Percentiles rank a stretch among this genome's conserved stretches.
Conservation (phyloP, 495 filamentous ascomycete genomes). For the Penicillium fimorum region DNA sequence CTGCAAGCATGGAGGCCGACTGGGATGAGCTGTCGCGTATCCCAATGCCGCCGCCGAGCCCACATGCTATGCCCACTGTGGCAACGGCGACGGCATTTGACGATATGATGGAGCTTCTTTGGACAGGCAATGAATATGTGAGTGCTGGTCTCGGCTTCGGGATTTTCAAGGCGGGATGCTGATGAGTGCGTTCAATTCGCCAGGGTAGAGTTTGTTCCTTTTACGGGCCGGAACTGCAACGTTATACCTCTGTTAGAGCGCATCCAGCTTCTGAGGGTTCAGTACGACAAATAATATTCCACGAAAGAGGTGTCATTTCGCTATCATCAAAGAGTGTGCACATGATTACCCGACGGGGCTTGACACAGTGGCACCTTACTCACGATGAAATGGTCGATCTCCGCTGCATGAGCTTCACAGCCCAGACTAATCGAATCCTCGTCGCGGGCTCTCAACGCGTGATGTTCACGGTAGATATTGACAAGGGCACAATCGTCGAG, state of each 20-base stretch:
- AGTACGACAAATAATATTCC: conserved; percentile 78
- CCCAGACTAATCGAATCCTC: conserved; percentile 78
- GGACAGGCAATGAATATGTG: conserved; percentile 88
- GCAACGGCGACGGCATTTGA: conserved; percentile 82
- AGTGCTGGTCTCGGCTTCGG: conserved; percentile 24
- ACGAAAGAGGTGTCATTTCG: conserved; percentile 83
- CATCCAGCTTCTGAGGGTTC: conserved; percentile 65
- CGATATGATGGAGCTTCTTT: conserved; percentile 80
- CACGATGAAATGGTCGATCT: conserved; percentile 77
- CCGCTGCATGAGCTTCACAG: conserved; percentile 91
- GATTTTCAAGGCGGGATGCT: background rate
- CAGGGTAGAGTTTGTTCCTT: conserved; percentile 85
- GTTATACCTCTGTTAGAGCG: conserved; percentile 73
- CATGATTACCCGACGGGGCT: conserved; percentile 75
- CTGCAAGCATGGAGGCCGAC: conserved; percentile 46
- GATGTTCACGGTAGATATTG: conserved; percentile 89
- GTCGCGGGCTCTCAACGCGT: conserved; percentile 80
- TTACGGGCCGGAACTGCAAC: conserved; percentile 74
- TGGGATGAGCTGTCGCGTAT: conserved; percentile 67
- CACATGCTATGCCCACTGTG: conserved; percentile 60
- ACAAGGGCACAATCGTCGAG: conserved; percentile 76
- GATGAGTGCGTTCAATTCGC: conserved; percentile 7
- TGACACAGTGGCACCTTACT: conserved; percentile 81
- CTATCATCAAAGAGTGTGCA: conserved; percentile 76
- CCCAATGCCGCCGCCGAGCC: conserved; percentile 63